These are phyloP conservation scores for Rhododendron williamsianum DNA, from an alignment of 148 eudicot genomes.

Conservation along the genomic window DNA sequence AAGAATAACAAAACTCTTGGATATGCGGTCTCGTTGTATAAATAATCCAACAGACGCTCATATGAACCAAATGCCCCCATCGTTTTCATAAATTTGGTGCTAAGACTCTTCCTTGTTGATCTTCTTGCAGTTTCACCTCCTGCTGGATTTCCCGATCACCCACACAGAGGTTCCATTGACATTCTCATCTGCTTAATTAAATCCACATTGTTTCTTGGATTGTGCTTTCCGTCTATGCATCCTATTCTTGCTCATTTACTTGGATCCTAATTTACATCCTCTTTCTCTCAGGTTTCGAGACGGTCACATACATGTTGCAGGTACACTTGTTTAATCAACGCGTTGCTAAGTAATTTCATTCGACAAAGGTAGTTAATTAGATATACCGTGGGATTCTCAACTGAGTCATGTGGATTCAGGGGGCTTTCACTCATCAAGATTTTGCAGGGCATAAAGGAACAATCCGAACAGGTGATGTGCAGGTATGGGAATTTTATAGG, in stretches of 20 bases:
- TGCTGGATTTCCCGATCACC: constrained; percentile 98
- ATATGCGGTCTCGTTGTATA: not conserved
- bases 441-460: constrained; percentile 85
- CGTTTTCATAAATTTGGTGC: not conserved
- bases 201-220: not conserved
- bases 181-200: not conserved
- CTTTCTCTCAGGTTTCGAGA: constrained; percentile 64
- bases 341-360: not conserved
- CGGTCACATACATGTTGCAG: constrained; percentile 95
- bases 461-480: constrained; percentile 77
- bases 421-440: constrained; percentile 89
- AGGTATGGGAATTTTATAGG: constrained; percentile 33
- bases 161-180: constrained; percentile 65
- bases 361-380: not conserved
- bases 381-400: not conserved
- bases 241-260: not conserved
- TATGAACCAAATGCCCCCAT: not conserved
- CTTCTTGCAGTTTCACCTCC: constrained; percentile 68
- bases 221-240: not conserved
- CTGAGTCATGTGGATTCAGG: constrained; percentile 32
- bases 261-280: not conserved
- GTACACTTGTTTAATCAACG: constrained; percentile 21
- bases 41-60: not conserved
- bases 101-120: not conserved
- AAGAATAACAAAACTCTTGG: not conserved